Percentiles rank a stretch among this genome's conserved stretches.
Evolutionary conservation across 805 yeast genomes (phyloP).

Genomic region (Candida nonsorbophila): DNA sequence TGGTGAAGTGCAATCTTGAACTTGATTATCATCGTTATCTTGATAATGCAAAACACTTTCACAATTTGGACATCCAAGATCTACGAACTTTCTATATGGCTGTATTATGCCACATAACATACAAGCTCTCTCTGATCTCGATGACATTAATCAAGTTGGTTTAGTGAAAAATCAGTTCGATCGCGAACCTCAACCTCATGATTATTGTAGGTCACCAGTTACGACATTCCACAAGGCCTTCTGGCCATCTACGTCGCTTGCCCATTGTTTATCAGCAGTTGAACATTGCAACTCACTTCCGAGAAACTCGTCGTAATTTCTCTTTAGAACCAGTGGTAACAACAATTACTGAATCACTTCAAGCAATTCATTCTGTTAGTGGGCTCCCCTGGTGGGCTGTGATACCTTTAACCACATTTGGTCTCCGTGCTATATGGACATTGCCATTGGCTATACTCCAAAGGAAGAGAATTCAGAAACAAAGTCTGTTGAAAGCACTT

Average conservation of each 20-base stretch:
- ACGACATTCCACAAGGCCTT: too few species aligned
- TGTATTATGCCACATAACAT: conserved; percentile 95
- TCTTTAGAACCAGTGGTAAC: conserved; percentile 23
- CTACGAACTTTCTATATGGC: conserved; percentile 65
- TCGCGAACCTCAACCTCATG: too few species aligned
- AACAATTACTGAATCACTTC: conserved; percentile 34
- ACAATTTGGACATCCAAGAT: conserved; percentile 94
- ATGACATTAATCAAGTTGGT: conserved; percentile 29
- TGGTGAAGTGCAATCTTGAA: conserved; percentile 92
- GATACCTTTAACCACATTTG: conserved; percentile 68
- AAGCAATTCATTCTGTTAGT: conserved; percentile 45
- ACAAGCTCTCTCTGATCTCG: conserved; percentile 85
- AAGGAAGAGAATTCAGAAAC: conserved; percentile 62
- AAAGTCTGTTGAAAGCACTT: conserved; percentile 66
- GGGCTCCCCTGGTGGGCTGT: conserved; percentile 81
- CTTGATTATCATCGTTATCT: conserved; percentile 76
- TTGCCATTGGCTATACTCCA: conserved; percentile 75
- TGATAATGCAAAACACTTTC: conserved; percentile 76
- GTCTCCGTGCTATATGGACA: conserved; percentile 61
- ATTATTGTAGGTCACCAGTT: too few species aligned
- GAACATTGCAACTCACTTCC: too few species aligned
- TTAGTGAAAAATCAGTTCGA: conserved; percentile 2
- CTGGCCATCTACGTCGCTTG: too few species aligned
- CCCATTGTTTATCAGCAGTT: too few species aligned
- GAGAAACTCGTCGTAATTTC: too few species aligned